Evolutionary conservation across 768 basidiomycete genomes (phyloP).

Genomic region (Termitomyces sp.): DNA sequence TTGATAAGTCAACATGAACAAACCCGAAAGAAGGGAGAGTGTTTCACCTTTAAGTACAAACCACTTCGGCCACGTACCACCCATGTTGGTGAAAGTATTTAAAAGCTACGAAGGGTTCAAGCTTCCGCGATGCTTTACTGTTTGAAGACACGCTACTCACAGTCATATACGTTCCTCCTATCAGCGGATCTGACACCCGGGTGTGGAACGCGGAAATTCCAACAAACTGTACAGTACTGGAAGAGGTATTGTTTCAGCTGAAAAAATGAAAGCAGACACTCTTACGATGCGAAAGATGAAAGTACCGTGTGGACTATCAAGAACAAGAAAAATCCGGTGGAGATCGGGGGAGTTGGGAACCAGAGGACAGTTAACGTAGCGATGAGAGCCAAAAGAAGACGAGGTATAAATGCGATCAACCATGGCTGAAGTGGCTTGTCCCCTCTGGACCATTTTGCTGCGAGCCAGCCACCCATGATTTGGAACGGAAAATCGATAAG

Average conservation of each 20-base stretch:
- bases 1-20: constrained; percentile 9
- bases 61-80: constrained; percentile 97
- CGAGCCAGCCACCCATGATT: constrained; percentile 90
- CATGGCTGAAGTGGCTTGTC: constrained; percentile 78
- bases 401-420: constrained; percentile 88
- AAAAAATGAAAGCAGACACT: neutral
- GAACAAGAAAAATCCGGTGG: constrained; percentile 71
- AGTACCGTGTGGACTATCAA: constrained; percentile 78
- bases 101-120: constrained; percentile 50
- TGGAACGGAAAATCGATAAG: constrained; percentile 98
- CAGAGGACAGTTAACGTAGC: constrained; percentile 74
- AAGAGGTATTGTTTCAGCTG: neutral
- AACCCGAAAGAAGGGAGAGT: neutral
- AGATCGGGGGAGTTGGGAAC: constrained; percentile 77
- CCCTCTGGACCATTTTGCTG: constrained; percentile 86
- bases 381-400: constrained; percentile 65
- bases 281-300: constrained; percentile 81
- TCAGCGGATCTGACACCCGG: constrained; percentile 89
- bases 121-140: neutral
- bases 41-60: constrained; percentile 83
- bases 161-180: constrained; percentile 99
- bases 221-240: constrained; percentile 96
- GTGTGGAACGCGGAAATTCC: constrained; percentile 99
- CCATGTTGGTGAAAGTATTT: constrained; percentile 94
- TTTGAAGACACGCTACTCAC: constrained; percentile 37